A percentile compares a stretch with the other conserved stretches of the same genome.
Evolutionary conservation across 176 grass and related monocot genomes (phyloP).

Genomic region (Oryza rufipogon): DNA sequence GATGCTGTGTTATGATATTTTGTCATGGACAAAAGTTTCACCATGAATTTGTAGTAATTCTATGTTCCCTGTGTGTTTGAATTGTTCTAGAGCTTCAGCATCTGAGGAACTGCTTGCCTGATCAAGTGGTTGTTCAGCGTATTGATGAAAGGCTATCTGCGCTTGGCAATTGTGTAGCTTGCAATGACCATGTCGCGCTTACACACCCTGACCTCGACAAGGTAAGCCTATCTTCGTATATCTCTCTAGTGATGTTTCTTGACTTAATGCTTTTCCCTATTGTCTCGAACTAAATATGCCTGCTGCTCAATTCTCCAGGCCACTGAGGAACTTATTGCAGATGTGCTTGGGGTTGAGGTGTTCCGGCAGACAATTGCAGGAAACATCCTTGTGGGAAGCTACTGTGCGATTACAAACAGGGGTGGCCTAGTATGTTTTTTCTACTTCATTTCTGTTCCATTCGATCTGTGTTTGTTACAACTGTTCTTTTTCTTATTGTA

Average conservation of each 20-base stretch:
- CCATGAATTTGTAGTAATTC: neutral
- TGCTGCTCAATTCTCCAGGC: conserved; percentile 44
- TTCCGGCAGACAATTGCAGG: conserved; percentile 91
- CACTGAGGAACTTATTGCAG: conserved; percentile 93
- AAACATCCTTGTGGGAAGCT: conserved; percentile 96
- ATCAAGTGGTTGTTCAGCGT: conserved; percentile 90
- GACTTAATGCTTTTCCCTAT: neutral
- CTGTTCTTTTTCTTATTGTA: neutral
- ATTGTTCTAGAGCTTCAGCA: conserved; percentile 84
- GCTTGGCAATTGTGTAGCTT: conserved; percentile 87
- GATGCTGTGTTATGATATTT: neutral
- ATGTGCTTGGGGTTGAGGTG: conserved; percentile 92
- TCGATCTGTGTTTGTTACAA: neutral
- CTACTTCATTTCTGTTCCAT: neutral
- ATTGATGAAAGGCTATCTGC: conserved; percentile 91
- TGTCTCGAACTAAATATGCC: neutral
- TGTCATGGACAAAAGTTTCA: neutral
- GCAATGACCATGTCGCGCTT: conserved; percentile 98
- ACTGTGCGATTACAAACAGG: conserved; percentile 80
- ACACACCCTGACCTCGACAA: conserved; percentile 97
- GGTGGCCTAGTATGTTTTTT: conserved; percentile 72
- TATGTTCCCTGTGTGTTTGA: conserved; percentile 11
- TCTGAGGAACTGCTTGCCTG: conserved; percentile 95
- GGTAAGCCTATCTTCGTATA: conserved; percentile 34
- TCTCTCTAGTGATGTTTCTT: neutral